Evolutionary conservation across 2,329 filamentous ascomycete species (phyloP).

Genomic region (Septoria linicola): DNA sequence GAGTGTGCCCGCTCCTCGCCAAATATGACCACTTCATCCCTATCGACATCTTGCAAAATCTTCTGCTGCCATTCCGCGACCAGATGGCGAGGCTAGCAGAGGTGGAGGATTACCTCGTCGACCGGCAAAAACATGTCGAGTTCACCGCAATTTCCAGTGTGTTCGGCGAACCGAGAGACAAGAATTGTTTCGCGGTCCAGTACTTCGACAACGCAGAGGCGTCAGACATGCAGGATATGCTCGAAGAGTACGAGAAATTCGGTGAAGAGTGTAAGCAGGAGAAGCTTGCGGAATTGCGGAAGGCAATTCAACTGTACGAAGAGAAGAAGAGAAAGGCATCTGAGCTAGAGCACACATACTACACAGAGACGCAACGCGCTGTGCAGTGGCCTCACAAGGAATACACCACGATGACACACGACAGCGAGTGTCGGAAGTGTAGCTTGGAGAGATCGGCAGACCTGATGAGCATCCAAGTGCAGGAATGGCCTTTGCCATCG

Average conservation of each 20-base stretch:
- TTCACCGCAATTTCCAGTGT: not conserved
- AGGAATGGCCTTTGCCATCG: conserved; percentile 53
- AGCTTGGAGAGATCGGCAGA: conserved; percentile 37
- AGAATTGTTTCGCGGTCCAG: conserved; percentile 42
- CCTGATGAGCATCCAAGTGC: conserved; percentile 46
- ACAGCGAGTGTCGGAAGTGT: conserved; percentile 49
- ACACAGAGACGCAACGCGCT: not conserved
- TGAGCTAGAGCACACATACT: not conserved
- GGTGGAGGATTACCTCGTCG: conserved; percentile 52
- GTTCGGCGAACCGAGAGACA: not conserved
- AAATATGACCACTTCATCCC: conserved; percentile 55
- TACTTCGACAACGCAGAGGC: conserved; percentile 44
- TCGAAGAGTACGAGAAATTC: not conserved
- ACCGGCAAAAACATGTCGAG: conserved; percentile 22
- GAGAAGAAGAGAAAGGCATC: conserved; percentile 6
- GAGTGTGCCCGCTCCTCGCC: conserved; percentile 48
- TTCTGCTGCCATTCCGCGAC: conserved; percentile 50
- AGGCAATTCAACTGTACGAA: not conserved
- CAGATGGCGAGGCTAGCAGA: conserved; percentile 53
- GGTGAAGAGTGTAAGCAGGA: not conserved
- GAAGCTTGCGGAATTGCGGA: not conserved
- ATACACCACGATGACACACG: not conserved
- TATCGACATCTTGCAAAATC: conserved; percentile 52
- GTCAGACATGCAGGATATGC: not conserved
- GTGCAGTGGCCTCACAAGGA: not conserved